Base-by-base conservation (phyloP, 164 flowering plant species). In the Akebia trifoliata region DNA sequence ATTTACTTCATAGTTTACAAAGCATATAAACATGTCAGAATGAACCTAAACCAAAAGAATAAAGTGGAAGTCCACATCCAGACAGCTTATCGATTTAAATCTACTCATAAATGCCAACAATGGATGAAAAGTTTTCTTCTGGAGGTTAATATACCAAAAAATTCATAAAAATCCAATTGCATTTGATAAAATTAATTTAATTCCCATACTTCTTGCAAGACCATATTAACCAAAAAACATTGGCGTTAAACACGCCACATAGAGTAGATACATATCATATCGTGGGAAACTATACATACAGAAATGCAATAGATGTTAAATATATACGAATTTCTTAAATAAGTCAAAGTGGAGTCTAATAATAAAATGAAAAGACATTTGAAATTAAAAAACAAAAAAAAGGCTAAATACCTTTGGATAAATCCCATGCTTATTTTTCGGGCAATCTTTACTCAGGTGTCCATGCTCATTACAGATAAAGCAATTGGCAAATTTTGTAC, bases 401-500 rank as follows among this genome's bases (percentile, higher is more conserved):
- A 24, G 10, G 15, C 12, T 6, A 44, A 54, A 24, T 80, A 93
- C 98, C 98, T 89, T 87, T 8, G 95, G 98, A 66, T 89, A 93
- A 39, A 93, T 82, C 39, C 98, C 98, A 71, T 76, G 96, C 1
- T 80, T 69, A 65, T 84, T 93, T 72, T 87, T 60, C 18, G 95
- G 88, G 65, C 98, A 93, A 61, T 82, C 57, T 72, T 83, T 89
- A 74, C 96, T 93, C 78, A 93, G 61, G 67, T 93, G 98, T 22
- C 98, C 98, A 42, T 15, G 71, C 71, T 73, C 81, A 17, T 84
- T 85, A 59, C 99, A 93, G 40, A 93, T 76, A 69, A 90, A 93
- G 76, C 99, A 93, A 56, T 57, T 78, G 18, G 99, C 99, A 80
- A 81, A 93, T 56, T 81, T 93, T 25, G 96, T 80, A 55, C 99